Evolutionary conservation across 2,329 filamentous ascomycete species (phyloP), one percentile per base, ranked within the genome.

Genomic region (Canariomyces notabilis): DNA sequence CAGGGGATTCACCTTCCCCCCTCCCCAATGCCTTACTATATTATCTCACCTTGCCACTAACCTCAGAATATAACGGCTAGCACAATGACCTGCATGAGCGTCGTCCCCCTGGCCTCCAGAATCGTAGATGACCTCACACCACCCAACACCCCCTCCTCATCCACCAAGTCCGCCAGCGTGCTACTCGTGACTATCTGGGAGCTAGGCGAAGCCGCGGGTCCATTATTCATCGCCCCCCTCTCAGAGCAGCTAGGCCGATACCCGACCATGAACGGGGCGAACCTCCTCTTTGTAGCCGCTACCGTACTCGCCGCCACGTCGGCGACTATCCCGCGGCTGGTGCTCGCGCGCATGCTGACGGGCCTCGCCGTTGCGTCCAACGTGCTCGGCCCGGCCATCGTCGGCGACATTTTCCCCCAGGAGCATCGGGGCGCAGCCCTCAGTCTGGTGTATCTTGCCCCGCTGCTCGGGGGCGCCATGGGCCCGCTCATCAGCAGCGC

Each of bases 101-200:
- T 79, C 1, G 73, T 79, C 1, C 76, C 77, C 0, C 66, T 80
- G 40, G 75, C 77, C 6, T 66, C 63, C 31, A 66, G 64, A 37
- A 79, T 80, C 51, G 69, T 76, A 18, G 55, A 63, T 2, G 76
- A 80, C 41, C 54, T 75, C 19, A 61, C 68, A 47, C 42, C 56
- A 15, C 61, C 65, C n/a, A 52, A 58, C 8, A 56, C 64, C 20
- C 32, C 42, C 14, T 73, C 38, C n/a, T n/a, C n/a, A n/a, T n/a
- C n/a, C n/a, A n/a, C n/a, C 61, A 72, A 72, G 46, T 71, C 73
- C 0, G 67, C 74, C 14, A 71, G 67, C 54, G 74, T 77, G 32
- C 67, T 89, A 36, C 79, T 87, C 44, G 80, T 88, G 7, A 85
- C 82, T 0, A 79, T 87, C 49, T 84, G 83, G 72, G 77, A 89